Base-by-base conservation (phyloP, 371 early-diverging fungal genomes). In the Paraphysoderma sedebokerense region DNA sequence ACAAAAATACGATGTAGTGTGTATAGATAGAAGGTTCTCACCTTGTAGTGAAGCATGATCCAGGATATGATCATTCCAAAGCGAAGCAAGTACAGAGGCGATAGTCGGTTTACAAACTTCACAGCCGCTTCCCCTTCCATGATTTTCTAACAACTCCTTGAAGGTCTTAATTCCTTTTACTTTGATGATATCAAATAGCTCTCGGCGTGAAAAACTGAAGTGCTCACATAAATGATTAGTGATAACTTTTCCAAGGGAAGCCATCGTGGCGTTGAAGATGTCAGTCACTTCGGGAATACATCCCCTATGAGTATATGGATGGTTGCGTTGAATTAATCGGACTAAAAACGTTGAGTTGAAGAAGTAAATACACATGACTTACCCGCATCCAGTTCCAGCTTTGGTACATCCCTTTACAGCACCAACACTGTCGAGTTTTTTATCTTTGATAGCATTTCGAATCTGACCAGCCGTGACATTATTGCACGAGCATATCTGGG, bases 401-500 rank as follows among this genome's bases (percentile, higher is more conserved):
- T 72, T 72, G 7, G 72, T 65, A 44, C 68, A 76, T 30, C 60
- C 57, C 52, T 72, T 76, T 47, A 76, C 61, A 49, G 71, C 68
- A 20, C 66, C 74, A 38, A 76, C 59, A 32, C 68, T 66, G 24
- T 56, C 58, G 35, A 68, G 68, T 3, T 58, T 59, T 40, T 68
- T 58, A 13, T 50, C 48, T 12, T 59, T 51, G 33, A 79, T 58
- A 19, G 70, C 53, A 9, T 58, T 47, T 26, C 58, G 58, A 32
- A 79, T 65, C 34, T 68, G 58, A 30, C 67, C 73, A 54, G 77
- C 78, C 41, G 72, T 68, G 46, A 79, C 62, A 51, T 79, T 79
- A 59, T 71, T 74, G 53, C 79, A 79, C 17, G 79, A 79, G 50
- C 79, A 79, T 39, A 79, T 65, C 46, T 78, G 77, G 5, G 79